A percentile compares a stretch with the other conserved stretches of the same genome.
Evolutionary conservation across 2,329 filamentous ascomycete species (phyloP).

Genomic region (Pyrenophora graminea): DNA sequence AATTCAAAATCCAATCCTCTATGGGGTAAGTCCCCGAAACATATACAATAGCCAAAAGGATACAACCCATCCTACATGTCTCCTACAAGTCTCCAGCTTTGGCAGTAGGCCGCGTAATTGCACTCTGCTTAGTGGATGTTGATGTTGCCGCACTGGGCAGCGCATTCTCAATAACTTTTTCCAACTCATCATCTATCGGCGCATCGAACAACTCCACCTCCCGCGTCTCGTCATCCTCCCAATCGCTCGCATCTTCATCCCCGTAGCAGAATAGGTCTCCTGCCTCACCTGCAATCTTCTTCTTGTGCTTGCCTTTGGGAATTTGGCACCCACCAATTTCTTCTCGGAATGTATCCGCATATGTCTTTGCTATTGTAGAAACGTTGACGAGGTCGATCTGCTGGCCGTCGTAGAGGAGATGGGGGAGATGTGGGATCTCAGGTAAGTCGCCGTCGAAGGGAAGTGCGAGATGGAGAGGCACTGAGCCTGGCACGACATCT

Average conservation of each 20-base stretch:
- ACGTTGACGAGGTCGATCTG: conserved; percentile 49
- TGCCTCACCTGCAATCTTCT: conserved; percentile 48
- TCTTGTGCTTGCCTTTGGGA: conserved; percentile 39
- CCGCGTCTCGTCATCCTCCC: conserved; percentile 29
- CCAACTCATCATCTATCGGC: conserved; percentile 5
- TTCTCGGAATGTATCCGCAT: conserved; percentile 62
- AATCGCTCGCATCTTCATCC: conserved; percentile 41
- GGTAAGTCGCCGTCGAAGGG: conserved; percentile 56
- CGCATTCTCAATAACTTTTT: conserved; percentile 1
- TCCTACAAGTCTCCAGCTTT: background rate
- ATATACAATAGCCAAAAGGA: background rate
- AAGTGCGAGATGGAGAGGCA: conserved; percentile 52
- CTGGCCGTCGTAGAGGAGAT: conserved; percentile 68
- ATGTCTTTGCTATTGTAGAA: conserved; percentile 55
- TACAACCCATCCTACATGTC: background rate
- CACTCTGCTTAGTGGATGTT: background rate
- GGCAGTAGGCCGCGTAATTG: background rate
- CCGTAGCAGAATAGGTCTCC: conserved; percentile 69
- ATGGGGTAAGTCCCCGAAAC: background rate
- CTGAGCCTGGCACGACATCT: conserved; percentile 56
- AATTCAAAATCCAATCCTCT: background rate
- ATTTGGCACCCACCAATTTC: conserved; percentile 69
- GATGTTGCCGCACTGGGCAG: background rate
- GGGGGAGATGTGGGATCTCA: conserved; percentile 56
- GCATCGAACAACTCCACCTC: conserved; percentile 12